Evolutionary conservation across 1,139 yeast genomes (phyloP).

Genomic region (Hemisphaericaspora xylanilytica): DNA sequence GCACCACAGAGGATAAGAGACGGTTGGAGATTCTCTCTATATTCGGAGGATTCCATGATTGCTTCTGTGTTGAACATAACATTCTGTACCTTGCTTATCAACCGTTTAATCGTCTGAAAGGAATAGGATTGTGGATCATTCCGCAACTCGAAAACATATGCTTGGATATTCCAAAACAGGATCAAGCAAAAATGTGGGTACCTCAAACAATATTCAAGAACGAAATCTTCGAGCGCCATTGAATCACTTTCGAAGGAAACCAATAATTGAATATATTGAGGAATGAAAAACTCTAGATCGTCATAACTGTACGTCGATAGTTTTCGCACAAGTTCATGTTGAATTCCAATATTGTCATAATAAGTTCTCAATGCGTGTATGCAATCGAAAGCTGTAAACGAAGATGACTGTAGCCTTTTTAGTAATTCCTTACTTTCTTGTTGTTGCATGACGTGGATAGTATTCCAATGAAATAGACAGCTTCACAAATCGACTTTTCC

Average conservation of each 20-base stretch:
- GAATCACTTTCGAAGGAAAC: slow-evolving; percentile 86
- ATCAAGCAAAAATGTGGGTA: slow-evolving; percentile 86
- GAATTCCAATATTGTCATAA: slow-evolving; percentile 74
- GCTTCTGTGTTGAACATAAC: slow-evolving; percentile 56
- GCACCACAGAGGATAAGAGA: slow-evolving; percentile 66
- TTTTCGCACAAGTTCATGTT: slow-evolving; percentile 66
- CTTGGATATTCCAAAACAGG: slow-evolving; percentile 89
- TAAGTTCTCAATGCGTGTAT: slow-evolving; percentile 60
- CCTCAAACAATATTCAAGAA: slow-evolving; percentile 62
- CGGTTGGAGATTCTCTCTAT: slow-evolving; percentile 81
- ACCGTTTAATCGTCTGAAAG: slow-evolving; percentile 77
- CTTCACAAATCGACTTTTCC: too few relatives aligned
- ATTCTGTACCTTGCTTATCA: slow-evolving; percentile 76
- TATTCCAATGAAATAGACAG: too few relatives aligned
- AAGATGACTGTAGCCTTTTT: background rate
- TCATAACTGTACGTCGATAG: slow-evolving; percentile 57
- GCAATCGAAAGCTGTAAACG: slow-evolving; percentile 47
- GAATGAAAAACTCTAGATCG: slow-evolving; percentile 85
- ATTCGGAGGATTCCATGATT: slow-evolving; percentile 36
- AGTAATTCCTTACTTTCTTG: too few relatives aligned
- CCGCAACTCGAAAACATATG: slow-evolving; percentile 60
- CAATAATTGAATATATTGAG: slow-evolving; percentile 82
- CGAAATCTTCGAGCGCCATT: slow-evolving; percentile 83
- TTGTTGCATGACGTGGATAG: too few relatives aligned
- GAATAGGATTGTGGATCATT: slow-evolving; percentile 75